Conservation (phyloP, 495 filamentous ascomycete genomes). For the Xylaria sp. region DNA sequence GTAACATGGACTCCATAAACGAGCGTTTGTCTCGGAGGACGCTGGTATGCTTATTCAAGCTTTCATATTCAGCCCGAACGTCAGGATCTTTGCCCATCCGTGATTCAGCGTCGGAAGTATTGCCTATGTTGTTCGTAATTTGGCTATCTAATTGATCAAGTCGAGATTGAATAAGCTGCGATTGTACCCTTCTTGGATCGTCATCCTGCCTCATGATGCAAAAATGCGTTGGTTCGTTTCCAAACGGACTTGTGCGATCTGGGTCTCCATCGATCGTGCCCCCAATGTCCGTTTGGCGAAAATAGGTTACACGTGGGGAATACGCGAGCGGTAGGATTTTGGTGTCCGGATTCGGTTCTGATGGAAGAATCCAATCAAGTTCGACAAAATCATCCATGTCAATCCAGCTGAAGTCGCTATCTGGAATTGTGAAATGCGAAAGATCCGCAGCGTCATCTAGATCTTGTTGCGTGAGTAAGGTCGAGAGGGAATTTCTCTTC, state of each 20-base stretch:
- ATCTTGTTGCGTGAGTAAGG: conserved; percentile 57
- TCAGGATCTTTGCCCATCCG: conserved; percentile 63
- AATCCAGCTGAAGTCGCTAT: conserved; percentile 93
- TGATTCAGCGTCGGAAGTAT: conserved; percentile 70
- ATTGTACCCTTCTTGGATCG: conserved; percentile 89
- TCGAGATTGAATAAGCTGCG: conserved; percentile 80
- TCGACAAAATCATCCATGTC: conserved; percentile 99
- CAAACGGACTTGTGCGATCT: conserved; percentile 82
- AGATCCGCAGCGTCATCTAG: conserved; percentile 65
- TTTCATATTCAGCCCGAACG: conserved; percentile 67
- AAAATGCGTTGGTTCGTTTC: conserved; percentile 87
- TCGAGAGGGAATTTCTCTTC: conserved; percentile 62
- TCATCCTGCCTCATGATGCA: conserved; percentile 96
- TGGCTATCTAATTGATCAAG: conserved; percentile 80
- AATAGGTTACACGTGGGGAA: conserved; percentile 94
- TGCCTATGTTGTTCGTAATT: conserved; percentile 71
- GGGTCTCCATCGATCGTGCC: conserved; percentile 71
- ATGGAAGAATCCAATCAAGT: conserved; percentile 92
- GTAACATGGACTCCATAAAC: conserved; percentile 78
- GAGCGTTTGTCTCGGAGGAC: conserved; percentile 74
- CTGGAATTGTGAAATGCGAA: conserved; percentile 90
- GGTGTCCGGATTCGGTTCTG: conserved; percentile 88
- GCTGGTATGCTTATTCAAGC: conserved; percentile 71
- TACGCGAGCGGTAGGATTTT: conserved; percentile 91
- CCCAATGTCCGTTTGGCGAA: conserved; percentile 92